Evolutionary conservation across 1,139 yeast genomes (phyloP).

Genomic region (Citeromyces siamensis): DNA sequence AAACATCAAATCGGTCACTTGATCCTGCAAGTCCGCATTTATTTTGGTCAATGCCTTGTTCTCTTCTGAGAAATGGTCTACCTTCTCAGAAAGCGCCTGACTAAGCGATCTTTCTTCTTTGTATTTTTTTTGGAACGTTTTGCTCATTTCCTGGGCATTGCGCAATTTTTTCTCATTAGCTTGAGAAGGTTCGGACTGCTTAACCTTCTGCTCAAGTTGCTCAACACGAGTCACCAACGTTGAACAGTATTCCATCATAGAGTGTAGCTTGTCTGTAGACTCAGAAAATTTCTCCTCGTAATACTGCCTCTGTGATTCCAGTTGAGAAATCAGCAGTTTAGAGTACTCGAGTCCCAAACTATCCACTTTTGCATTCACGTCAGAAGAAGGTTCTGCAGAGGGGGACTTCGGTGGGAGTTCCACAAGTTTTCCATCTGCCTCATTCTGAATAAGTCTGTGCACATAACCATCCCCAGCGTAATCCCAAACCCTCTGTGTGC

Average conservation of each 20-base stretch:
- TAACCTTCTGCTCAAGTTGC: conserved; percentile 10
- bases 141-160: conserved; percentile 13
- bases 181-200: conserved; percentile 9
- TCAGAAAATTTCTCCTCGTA: conserved; percentile 54
- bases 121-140: conserved; percentile 18
- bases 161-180: conserved; percentile 24
- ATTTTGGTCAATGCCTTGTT: conserved; percentile 24
- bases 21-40: conserved; percentile 49
- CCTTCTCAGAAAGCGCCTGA: conserved; percentile 42
- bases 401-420: conserved; percentile 34
- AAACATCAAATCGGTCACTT: conserved; percentile 73
- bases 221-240: conserved; percentile 7
- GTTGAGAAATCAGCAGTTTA: conserved; percentile 62
- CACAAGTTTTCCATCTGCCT: conserved; percentile 74
- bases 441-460: conserved; percentile 75
- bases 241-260: conserved; percentile 2
- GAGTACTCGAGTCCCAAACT: conserved; percentile 68
- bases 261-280: conserved; percentile 17
- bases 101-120: conserved; percentile 39
- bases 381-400: conserved; percentile 8
- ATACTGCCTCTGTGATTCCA: conserved; percentile 83
- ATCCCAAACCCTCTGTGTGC: conserved; percentile 89
- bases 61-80: conserved; percentile 32
- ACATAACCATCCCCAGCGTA: conserved; percentile 89
- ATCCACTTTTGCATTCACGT: conserved; percentile 11